These are phyloP conservation scores for Immersiporthe knoxdaviesiana DNA, from an alignment of 2,329 filamentous ascomycete species.

Conservation along the genomic window DNA sequence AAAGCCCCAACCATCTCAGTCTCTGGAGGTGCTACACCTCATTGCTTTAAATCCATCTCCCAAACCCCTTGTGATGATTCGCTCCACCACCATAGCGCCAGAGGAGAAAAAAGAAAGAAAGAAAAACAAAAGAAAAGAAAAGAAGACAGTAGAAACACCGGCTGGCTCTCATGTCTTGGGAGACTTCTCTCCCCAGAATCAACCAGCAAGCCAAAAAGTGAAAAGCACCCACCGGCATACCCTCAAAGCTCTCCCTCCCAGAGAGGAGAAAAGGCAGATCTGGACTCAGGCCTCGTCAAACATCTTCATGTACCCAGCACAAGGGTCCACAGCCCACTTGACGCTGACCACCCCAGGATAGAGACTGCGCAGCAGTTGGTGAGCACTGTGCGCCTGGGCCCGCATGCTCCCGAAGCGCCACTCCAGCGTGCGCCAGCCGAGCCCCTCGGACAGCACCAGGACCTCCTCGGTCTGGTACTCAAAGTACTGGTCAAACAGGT, in stretches of 20 bases:
- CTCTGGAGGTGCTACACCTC: neutral
- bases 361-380: neutral
- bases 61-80: neutral
- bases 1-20: neutral
- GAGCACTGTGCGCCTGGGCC: conserved; percentile 17
- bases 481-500: conserved; percentile 4
- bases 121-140: too few relatives aligned
- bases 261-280: neutral
- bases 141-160: too few relatives aligned
- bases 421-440: neutral
- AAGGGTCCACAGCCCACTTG: conserved; percentile 15
- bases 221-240: too few relatives aligned
- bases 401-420: conserved; percentile 24
- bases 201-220: too few relatives aligned
- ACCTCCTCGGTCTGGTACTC: conserved; percentile 16
- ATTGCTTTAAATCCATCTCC: neutral
- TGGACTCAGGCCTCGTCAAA: neutral
- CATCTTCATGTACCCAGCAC: conserved; percentile 1
- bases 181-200: too few relatives aligned
- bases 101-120: too few relatives aligned
- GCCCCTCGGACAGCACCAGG: neutral
- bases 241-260: neutral
- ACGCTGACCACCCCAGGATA: neutral
- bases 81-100: too few relatives aligned
- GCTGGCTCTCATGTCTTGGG: too few relatives aligned